Base-by-base conservation (phyloP, 2,329 filamentous ascomycete species). In the Ceratocystiopsis sp. region DNA sequence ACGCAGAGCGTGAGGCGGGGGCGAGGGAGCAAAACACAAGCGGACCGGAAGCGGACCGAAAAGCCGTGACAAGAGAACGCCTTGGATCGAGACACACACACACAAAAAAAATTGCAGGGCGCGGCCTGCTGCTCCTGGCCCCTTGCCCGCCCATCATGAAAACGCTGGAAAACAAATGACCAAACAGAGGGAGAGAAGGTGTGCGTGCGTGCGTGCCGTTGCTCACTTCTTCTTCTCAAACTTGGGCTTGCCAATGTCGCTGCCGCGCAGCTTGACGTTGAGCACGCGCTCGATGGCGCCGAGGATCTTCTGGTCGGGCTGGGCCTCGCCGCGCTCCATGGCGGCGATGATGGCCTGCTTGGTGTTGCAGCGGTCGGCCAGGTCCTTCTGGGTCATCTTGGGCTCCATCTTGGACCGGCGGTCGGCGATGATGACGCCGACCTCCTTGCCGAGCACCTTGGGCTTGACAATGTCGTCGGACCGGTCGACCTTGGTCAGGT, bases 391-490 rank as follows among this genome's bases (percentile, higher is more conserved):
- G 45, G 87, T 93, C 84, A 96, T 89, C 68, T 93, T 91, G 63
- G 87, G 86, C 63, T 82, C 82, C 60, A 84, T 79, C 59, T 80
- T 76, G 59, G 77, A 78, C 51, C 91, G 83, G 44, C 82, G 75
- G 56, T 80, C 73, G 56, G 77, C 73, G 66, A 96, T 95, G 51
- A 80, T 83, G 52, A 84, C 76, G 55, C 83, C 85, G 51, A 96
- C 84, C 45, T 74, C 70, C 56, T 73, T 71, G 59, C 86, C 85
- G 46, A 95, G 71, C 39, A 85, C 93, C 68, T 93, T 93, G 58
- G 86, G 87, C 69, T 94, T 94, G 65, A 96, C 80, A 66, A 95
- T 94, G 61, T 95, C 91, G 69, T 96, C 87, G 60, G 78, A 80
- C 53, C 89, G 87, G 71, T 96, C 91, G 62, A 98, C 87, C 71